phyloP scores from a whole-genome alignment of 1,139 yeast species.

The Yamadazyma triangularis region DNA sequence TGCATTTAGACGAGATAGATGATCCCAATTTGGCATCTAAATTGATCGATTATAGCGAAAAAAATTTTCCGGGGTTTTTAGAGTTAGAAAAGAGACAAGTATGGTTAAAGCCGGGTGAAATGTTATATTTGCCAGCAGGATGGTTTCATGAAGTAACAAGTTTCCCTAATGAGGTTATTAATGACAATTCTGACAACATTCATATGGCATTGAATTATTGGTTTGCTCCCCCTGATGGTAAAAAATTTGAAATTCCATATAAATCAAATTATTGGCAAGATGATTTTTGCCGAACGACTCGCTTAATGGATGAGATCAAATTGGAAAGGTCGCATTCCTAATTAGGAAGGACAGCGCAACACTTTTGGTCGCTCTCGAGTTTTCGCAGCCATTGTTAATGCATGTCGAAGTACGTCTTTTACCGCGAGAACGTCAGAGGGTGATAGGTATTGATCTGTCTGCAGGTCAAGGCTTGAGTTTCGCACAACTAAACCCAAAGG shows the following conservation, averaged over 20 bases:
- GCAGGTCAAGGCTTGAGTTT: too few species aligned
- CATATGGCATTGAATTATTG: conserved; percentile 71
- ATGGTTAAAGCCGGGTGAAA: conserved; percentile 55
- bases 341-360: neutral
- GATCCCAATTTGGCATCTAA: conserved; percentile 17
- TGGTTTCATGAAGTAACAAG: conserved; percentile 83
- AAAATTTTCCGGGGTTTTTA: conserved; percentile 45
- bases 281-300: conserved; percentile 26
- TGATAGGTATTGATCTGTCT: too few species aligned
- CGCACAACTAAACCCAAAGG: too few species aligned
- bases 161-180: conserved; percentile 31
- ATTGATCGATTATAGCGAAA: conserved; percentile 24
- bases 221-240: conserved; percentile 61
- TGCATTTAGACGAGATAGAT: conserved; percentile 53
- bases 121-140: conserved; percentile 69
- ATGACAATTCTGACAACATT: conserved; percentile 18
- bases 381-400: neutral
- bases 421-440: too few species aligned
- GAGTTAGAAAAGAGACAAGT: conserved; percentile 20
- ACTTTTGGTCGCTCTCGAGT: neutral
- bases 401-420: too few species aligned
- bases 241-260: conserved; percentile 29
- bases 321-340: neutral
- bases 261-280: conserved; percentile 45
- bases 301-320: neutral